Percentiles rank a stretch among this genome's conserved stretches.
These are phyloP conservation scores for Russula emetica DNA, from an alignment of 768 basidiomycete species.

Conservation along the genomic window DNA sequence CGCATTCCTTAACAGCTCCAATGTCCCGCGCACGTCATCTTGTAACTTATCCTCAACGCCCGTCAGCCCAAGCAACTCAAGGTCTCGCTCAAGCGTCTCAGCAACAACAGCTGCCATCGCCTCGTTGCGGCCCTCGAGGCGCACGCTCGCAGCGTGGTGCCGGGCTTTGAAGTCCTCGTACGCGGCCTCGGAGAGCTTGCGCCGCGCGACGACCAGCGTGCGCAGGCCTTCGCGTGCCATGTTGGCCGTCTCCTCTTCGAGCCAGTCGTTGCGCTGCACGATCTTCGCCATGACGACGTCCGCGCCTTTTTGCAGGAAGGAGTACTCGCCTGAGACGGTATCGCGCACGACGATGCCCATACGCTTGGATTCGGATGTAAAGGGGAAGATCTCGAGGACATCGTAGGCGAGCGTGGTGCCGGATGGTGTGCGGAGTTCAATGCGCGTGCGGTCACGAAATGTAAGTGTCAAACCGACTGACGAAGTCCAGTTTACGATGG, in stretches of 20 bases:
- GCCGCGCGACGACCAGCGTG: slow-evolving; percentile 89
- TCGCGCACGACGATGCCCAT: slow-evolving; percentile 98
- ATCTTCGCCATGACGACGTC: slow-evolving; percentile 98
- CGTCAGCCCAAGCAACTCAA: slow-evolving; percentile 89
- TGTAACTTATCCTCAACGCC: slow-evolving; percentile 99
- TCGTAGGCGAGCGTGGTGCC: slow-evolving; percentile 68
- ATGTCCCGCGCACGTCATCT: slow-evolving; percentile 90
- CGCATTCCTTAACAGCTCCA: slow-evolving; percentile 90
- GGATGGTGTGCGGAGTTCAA: slow-evolving; percentile 71
- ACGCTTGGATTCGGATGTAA: slow-evolving; percentile 97
- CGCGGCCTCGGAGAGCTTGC: slow-evolving; percentile 60
- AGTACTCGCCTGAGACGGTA: slow-evolving; percentile 65
- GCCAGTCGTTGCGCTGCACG: slow-evolving; percentile 96
- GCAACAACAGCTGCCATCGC: slow-evolving; percentile 72
- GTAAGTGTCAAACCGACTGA: slow-evolving; percentile 88
- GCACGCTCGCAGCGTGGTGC: slow-evolving; percentile 76
- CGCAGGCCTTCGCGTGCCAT: slow-evolving; percentile 97
- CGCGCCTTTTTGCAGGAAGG: slow-evolving; percentile 94
- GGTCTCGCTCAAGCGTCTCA: slow-evolving; percentile 76
- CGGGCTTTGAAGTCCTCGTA: slow-evolving; percentile 69
- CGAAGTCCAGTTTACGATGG: slow-evolving; percentile 96
- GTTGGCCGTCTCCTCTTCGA: slow-evolving; percentile 97
- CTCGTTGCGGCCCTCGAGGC: slow-evolving; percentile 74
- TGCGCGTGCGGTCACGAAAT: slow-evolving; percentile 86
- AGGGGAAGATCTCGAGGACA: slow-evolving; percentile 93